phyloP scores from a whole-genome alignment of 1,284 basidiomycete species.

The Sphagnurus paluster region DNA sequence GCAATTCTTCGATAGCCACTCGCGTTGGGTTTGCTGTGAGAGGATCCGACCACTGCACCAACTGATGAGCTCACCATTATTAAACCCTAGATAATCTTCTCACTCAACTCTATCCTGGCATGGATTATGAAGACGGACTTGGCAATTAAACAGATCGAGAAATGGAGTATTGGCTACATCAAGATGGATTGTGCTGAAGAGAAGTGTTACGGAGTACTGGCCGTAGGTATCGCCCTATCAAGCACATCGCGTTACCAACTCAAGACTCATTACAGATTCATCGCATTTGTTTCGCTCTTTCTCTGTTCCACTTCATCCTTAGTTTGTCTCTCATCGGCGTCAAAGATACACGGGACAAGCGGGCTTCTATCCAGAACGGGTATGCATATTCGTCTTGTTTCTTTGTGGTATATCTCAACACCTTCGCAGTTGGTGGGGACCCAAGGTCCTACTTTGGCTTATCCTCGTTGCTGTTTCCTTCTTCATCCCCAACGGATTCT shows the following conservation, averaged over 20 bases:
- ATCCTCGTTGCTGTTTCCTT: conserved; percentile 80
- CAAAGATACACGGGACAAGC: conserved; percentile 85
- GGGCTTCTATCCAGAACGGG: conserved; percentile 97
- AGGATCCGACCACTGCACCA: conserved; percentile 4
- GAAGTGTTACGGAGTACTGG: conserved; percentile 95
- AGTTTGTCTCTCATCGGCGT: conserved; percentile 84
- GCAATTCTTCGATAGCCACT: conserved; percentile 97
- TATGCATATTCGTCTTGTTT: conserved; percentile 38
- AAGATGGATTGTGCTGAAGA: conserved; percentile 96
- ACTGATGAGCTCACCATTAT: background rate
- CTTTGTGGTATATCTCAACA: background rate
- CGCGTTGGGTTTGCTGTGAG: conserved; percentile 93
- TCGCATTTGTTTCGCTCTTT: conserved; percentile 93
- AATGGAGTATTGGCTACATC: conserved; percentile 95
- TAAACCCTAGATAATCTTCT: conserved; percentile 82
- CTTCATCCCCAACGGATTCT: conserved; percentile 93
- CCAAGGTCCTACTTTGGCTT: conserved; percentile 89
- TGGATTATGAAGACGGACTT: conserved; percentile 95
- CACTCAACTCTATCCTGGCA: conserved; percentile 93
- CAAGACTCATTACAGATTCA: conserved; percentile 67
- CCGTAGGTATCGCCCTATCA: conserved; percentile 53
- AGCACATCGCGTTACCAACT: background rate
- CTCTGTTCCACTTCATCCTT: conserved; percentile 87
- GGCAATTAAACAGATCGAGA: conserved; percentile 86
- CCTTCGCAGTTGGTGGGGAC: conserved; percentile 90